These are phyloP conservation scores for Hyphopichia burtonii DNA, from an alignment of 1,139 yeast genomes.

Conservation along the genomic window DNA sequence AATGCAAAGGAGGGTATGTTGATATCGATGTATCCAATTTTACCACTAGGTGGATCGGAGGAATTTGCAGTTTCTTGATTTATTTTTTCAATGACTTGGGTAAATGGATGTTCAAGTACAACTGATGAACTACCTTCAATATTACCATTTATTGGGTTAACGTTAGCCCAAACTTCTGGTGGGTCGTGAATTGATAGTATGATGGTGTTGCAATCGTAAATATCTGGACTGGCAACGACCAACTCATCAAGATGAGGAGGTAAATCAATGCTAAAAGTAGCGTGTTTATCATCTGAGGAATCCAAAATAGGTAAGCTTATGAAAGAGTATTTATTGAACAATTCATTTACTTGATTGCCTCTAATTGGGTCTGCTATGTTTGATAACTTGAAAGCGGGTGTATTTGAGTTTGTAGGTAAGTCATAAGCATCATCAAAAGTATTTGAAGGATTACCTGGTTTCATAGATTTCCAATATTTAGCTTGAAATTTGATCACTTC, in stretches of 20 bases:
- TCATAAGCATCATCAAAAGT: constrained; percentile 44
- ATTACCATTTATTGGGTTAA: constrained; percentile 76
- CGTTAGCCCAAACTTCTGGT: constrained; percentile 88
- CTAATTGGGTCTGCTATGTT: constrained; percentile 73
- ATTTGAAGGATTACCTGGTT: constrained; percentile 56
- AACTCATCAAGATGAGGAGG: constrained; percentile 62
- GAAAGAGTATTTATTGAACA: constrained; percentile 57
- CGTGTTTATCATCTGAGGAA: constrained; percentile 23
- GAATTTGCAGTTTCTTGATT: constrained; percentile 23
- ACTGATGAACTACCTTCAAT: constrained; percentile 74
- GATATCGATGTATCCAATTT: constrained; percentile 80
- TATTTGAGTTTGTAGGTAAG: constrained; percentile 21
- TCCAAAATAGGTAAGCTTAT: constrained; percentile 65
- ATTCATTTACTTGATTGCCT: constrained; percentile 59
- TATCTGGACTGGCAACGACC: constrained; percentile 72
- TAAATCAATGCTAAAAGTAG: constrained; percentile 41
- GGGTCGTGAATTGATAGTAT: constrained; percentile 84
- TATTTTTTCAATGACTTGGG: constrained; percentile 35
- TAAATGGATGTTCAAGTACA: constrained; percentile 48
- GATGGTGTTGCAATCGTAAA: constrained; percentile 62
- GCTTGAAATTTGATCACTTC: constrained; percentile 81
- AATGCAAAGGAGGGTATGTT: constrained; percentile 60
- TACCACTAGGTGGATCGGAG: constrained; percentile 53
- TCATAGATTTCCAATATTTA: constrained; percentile 82
- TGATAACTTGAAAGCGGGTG: constrained; percentile 35